Conservation (phyloP, 352 stramenopile genomes). For the Blastocystis sp. region DNA sequence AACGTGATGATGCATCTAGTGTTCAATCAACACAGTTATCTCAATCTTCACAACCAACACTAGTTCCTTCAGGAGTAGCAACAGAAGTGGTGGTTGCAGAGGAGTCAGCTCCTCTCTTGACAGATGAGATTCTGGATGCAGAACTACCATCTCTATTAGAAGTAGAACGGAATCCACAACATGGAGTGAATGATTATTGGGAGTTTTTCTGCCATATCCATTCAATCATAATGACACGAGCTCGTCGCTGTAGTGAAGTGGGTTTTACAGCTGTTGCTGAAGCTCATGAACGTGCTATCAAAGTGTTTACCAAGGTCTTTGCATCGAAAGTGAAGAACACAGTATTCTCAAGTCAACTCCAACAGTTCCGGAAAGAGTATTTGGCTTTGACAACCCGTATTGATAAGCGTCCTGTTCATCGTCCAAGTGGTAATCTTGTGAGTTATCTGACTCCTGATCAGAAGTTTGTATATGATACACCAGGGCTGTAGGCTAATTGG, state of each 20-base stretch:
- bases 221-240: not conserved
- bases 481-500: not conserved
- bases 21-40: no score
- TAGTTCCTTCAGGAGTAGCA: no score
- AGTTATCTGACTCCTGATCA: constrained; percentile 18
- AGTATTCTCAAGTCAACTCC: not conserved
- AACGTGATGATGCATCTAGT: not conserved
- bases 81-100: not conserved
- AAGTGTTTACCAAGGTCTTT: constrained; percentile 18
- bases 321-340: not conserved
- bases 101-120: not conserved
- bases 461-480: constrained; percentile 30
- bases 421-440: not conserved
- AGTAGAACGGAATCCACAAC: constrained; percentile 8
- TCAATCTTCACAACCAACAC: no score
- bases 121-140: not conserved
- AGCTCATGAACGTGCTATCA: not conserved
- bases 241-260: not conserved
- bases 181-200: constrained; percentile 27
- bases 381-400: not conserved
- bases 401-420: not conserved
- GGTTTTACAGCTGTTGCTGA: not conserved
- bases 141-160: not conserved
- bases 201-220: constrained; percentile 7
- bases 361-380: not conserved